phyloP scores from a whole-genome alignment of 495 filamentous ascomycete genomes.

The Hypomontagnella submonticulosa region DNA sequence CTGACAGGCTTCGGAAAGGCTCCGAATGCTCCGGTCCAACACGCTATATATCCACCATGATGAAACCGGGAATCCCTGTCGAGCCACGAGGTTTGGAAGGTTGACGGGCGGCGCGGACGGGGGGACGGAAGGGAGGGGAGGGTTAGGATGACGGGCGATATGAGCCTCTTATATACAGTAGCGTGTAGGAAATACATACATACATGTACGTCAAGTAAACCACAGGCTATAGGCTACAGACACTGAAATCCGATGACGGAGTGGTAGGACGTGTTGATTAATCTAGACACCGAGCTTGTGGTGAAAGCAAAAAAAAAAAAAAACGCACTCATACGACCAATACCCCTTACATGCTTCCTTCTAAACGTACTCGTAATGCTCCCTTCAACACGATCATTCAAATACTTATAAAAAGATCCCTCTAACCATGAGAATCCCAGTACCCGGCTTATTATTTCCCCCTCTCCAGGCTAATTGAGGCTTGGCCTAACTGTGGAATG shows the following conservation, averaged over 20 bases:
- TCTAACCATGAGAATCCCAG: neutral
- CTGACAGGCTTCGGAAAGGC: slow-evolving; percentile 27
- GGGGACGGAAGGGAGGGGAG: too few species aligned
- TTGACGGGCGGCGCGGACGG: slow-evolving; percentile 7
- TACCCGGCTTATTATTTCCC: neutral
- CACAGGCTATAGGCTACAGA: too few species aligned
- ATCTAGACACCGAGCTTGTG: too few species aligned
- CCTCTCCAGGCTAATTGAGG: neutral
- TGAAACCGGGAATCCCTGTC: slow-evolving; percentile 36
- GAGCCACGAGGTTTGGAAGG: slow-evolving; percentile 31
- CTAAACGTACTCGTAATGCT: slow-evolving; percentile 1
- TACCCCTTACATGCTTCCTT: slow-evolving; percentile 9
- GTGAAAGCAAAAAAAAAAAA: neutral
- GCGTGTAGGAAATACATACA: slow-evolving; percentile 17
- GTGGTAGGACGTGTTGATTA: too few species aligned
- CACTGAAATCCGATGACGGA: too few species aligned
- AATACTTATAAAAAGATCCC: slow-evolving; percentile 10
- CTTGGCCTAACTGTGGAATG: slow-evolving; percentile 8
- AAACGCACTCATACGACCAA: slow-evolving; percentile 9
- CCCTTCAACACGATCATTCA: slow-evolving; percentile 8
- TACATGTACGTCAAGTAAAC: slow-evolving; percentile 2
- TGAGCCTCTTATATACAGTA: neutral
- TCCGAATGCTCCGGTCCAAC: slow-evolving; percentile 23
- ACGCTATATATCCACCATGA: slow-evolving; percentile 15
- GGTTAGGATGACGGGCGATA: slow-evolving; percentile 8